Base-by-base conservation (phyloP, 768 basidiomycete genomes). In the Mycena rosella region DNA sequence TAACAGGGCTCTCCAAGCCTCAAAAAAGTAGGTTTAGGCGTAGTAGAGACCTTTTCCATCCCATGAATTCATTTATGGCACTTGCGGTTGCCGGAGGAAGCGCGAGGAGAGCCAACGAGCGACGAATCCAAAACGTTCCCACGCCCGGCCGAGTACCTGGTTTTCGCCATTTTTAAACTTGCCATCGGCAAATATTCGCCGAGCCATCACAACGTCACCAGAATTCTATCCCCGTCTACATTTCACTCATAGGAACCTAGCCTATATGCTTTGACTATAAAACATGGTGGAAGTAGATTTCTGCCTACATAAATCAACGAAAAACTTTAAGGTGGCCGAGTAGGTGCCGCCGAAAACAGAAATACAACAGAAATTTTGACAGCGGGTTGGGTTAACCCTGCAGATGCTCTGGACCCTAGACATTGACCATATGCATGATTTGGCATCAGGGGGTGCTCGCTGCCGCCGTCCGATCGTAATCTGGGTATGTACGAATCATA, bases 181-280 rank as follows among this genome's bases (percentile, higher is more conserved):
- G 44, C 44, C 30, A n/a, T 5, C 29, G 57, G 57, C 49, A 51
- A 51, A 61, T 48, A 61, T 61, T 49, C 34, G 18, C 34, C 47
- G n/a, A 52, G 22, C 49, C 47, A 52, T 62, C 60, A 62, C 52
- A 26, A 51, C 24, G 24, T 40, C 32, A 36, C 47, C 9, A 5
- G 9, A 15, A n/a, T 15, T 42, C 42, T 5, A 17, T 17, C 15
- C 15, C 42, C 20, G 5, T 5, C 20, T 17, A n/a, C 20, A 42
- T 42, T n/a, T n/a, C 20, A 42, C 18, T 42, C 42, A 7, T 17
- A 42, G 15, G 8, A 42, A 5, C 42, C 42, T 42, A 42, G 20
- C 42, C 42, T 42, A 42, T 17, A 17, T 42, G 42, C 15, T 5
- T 7, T 5, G 9, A 42, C 42, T 17, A 8, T 17, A 42, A 17